phyloP scores from a whole-genome alignment of 2,329 filamentous ascomycete genomes.

The Aspergillus transmontanensis region DNA sequence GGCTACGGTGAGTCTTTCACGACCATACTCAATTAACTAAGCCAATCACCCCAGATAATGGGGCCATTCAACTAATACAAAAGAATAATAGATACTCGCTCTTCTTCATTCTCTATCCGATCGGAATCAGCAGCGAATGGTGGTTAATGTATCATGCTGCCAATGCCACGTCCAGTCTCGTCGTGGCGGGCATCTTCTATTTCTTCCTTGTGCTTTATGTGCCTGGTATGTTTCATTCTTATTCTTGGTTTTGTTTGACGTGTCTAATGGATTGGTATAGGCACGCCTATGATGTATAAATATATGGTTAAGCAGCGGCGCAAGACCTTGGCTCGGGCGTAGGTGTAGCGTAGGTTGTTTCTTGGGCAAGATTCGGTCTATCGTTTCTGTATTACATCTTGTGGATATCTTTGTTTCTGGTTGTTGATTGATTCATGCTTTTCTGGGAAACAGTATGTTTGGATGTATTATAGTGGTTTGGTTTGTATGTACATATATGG shows the following conservation, averaged over 20 bases:
- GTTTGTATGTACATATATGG: too few relatives aligned
- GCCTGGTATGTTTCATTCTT: constrained; percentile 23
- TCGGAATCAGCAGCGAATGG: constrained; percentile 33
- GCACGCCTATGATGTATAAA: constrained; percentile 35
- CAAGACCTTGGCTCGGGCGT: constrained; percentile 22
- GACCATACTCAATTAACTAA: too few relatives aligned
- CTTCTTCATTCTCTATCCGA: constrained; percentile 30
- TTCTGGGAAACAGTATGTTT: too few relatives aligned
- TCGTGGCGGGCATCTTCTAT: constrained; percentile 23
- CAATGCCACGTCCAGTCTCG: constrained; percentile 7
- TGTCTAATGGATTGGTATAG: constrained; percentile 12
- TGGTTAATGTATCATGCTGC: constrained; percentile 32
- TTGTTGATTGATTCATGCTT: too few relatives aligned
- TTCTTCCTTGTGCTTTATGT: constrained; percentile 32
- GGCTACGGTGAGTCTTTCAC: constrained; percentile 22
- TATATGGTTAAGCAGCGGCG: constrained; percentile 34
- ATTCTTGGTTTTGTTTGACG: neutral
- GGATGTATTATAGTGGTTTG: too few relatives aligned
- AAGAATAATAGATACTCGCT: constrained; percentile 28
- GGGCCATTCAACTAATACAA: too few relatives aligned
- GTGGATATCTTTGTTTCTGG: too few relatives aligned
- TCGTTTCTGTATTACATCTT: too few relatives aligned
- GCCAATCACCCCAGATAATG: too few relatives aligned
- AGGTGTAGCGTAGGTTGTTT: too few relatives aligned
- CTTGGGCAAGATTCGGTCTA: too few relatives aligned